Evolutionary conservation across 495 filamentous ascomycete genomes (phyloP), one percentile per base, ranked within the genome.

Genomic region (Ramalina peruviana): DNA sequence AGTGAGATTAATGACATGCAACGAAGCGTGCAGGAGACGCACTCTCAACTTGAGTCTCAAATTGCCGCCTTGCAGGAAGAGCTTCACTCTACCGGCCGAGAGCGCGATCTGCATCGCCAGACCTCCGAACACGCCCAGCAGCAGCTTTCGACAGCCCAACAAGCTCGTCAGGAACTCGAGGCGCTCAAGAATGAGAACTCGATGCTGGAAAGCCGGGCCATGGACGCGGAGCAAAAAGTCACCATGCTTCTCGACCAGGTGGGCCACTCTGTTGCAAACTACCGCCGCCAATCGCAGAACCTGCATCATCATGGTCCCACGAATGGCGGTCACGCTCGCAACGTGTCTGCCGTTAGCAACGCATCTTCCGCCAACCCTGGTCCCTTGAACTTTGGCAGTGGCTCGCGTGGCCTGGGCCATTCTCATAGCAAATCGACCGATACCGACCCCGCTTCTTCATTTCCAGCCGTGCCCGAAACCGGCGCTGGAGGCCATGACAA

Each of bases 241-340:
- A 85, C 83, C 38, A 78, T 94, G 61, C 78, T 97, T 19, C 77
- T 99, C 23, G 88, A 97, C 62, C 90, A 96, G 59, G 86, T 99
- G 27, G 89, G 89, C 60, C 78, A 78, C 13, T 93, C 86, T 3
- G 92, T 99, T 15, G 89, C 90, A 63, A 92, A 90, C 58, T 96
- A 94, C 65, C 84, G 92, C 41, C 82, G 92, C 43, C 88, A 85
- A 60, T 83, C 79, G 5, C 75, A 81, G 43, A 61, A 63, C 25
- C 55, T 65, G 13, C 71, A 73, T 45, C 66, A 62, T 11, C 44
- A 49, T 30, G 26, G 45, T 36, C 26, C 23, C 27, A 26, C 48
- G 17, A 53, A 53, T 44, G 30, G 30, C 30, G 53, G 36, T 51
- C 46, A 52, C 45, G 38, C 45, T 21, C 59, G 67, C 16, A 60